phyloP scores from a whole-genome alignment of 1,284 basidiomycete species.

The Sanghuangporus weigelae region DNA sequence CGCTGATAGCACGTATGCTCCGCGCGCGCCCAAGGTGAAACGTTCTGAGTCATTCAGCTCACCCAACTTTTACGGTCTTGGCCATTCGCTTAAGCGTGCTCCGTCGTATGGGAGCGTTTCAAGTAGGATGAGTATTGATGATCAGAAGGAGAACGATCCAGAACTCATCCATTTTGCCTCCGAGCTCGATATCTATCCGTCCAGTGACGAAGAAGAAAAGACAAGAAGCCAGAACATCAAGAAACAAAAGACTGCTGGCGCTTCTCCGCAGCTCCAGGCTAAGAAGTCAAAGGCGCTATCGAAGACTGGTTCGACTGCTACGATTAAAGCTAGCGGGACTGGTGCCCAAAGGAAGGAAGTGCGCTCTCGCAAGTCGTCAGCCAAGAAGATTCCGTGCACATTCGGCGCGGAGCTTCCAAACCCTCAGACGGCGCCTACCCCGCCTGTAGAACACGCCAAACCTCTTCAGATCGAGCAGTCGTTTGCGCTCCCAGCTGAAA shows the following conservation, averaged over 20 bases:
- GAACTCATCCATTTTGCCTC: background rate
- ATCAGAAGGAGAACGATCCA: slow-evolving; percentile 26
- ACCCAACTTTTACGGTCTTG: slow-evolving; percentile 16
- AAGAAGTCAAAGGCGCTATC: slow-evolving; percentile 1
- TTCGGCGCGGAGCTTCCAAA: slow-evolving; percentile 21
- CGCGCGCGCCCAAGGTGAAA: slow-evolving; percentile 15
- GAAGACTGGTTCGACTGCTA: slow-evolving; percentile 13
- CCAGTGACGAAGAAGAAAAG: slow-evolving; percentile 76
- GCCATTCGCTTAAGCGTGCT: slow-evolving; percentile 35
- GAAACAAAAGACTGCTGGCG: slow-evolving; percentile 47
- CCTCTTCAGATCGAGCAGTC: background rate
- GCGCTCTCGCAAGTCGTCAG: slow-evolving; percentile 12
- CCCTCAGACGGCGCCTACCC: slow-evolving; percentile 14
- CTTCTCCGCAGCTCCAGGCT: slow-evolving; percentile 19
- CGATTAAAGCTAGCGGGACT: slow-evolving; percentile 8
- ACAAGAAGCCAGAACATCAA: slow-evolving; percentile 52
- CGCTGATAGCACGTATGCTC: background rate
- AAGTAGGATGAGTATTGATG: slow-evolving; percentile 30
- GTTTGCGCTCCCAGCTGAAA: slow-evolving; percentile 2
- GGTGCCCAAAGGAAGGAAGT: slow-evolving; percentile 2
- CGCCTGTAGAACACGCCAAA: background rate
- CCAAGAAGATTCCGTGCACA: slow-evolving; percentile 9
- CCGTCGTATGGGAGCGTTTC: slow-evolving; percentile 35
- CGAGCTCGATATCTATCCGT: slow-evolving; percentile 31
- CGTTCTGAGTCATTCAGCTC: slow-evolving; percentile 21